Evolutionary conservation across 495 filamentous ascomycete species (phyloP).

Genomic region (Aspergillus panamensis): DNA sequence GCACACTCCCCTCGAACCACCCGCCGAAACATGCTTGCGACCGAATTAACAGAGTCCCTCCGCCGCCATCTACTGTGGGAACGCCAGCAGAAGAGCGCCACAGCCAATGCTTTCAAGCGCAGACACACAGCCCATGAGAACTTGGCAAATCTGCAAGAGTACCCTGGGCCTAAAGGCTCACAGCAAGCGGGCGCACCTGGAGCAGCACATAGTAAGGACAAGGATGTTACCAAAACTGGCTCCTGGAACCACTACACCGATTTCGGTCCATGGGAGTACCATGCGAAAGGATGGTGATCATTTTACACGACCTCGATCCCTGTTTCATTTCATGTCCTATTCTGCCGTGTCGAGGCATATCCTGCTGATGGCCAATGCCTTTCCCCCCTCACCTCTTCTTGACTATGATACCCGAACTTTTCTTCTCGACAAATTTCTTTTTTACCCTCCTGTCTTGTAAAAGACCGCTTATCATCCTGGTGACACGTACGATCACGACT

Average conservation of each 20-base stretch:
- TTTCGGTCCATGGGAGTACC: constrained; percentile 64
- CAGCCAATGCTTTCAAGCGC: constrained; percentile 84
- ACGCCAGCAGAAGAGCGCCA: constrained; percentile 84
- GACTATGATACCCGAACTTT: constrained; percentile 32
- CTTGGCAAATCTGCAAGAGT: constrained; percentile 76
- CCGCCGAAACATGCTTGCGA: constrained; percentile 92
- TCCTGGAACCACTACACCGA: constrained; percentile 65
- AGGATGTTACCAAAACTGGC: constrained; percentile 53
- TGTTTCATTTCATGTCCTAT: constrained; percentile 13
- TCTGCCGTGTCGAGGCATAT: constrained; percentile 23
- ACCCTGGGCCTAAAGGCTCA: constrained; percentile 49
- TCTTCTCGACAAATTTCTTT: constrained; percentile 15
- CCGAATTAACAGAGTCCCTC: constrained; percentile 81
- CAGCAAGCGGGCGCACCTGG: constrained; percentile 22
- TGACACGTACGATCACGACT: constrained; percentile 47
- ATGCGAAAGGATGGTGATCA: constrained; percentile 64
- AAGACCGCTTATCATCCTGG: constrained; percentile 30
- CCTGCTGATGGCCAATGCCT: constrained; percentile 24
- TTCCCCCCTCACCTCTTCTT: constrained; percentile 29
- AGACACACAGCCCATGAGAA: constrained; percentile 82
- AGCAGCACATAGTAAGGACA: constrained; percentile 32
- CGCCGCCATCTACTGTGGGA: constrained; percentile 80
- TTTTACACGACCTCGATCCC: neutral
- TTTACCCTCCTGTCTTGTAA: constrained; percentile 9
- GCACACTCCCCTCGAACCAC: constrained; percentile 87